phyloP scores from a whole-genome alignment of 106 monocot species.

The Apostasia shenzhenica region DNA sequence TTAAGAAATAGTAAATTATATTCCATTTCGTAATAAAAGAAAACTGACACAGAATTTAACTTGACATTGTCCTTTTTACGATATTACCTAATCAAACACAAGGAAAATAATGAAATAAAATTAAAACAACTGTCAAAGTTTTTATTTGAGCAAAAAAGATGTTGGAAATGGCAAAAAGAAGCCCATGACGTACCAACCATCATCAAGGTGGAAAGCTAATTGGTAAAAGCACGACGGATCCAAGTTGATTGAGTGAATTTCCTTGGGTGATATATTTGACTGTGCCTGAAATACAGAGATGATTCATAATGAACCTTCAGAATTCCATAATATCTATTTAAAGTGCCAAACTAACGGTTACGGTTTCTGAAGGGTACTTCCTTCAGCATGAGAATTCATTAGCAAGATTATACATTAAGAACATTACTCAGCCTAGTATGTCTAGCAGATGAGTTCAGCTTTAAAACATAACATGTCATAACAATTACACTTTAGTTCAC shows the following conservation, averaged over 20 bases:
- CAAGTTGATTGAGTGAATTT: constrained; percentile 69
- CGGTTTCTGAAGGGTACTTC: too few species aligned
- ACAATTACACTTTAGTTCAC: too few species aligned
- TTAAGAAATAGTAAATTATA: not conserved
- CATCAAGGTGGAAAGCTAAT: constrained; percentile 92
- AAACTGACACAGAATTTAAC: constrained; percentile 1
- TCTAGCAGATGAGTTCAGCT: too few species aligned
- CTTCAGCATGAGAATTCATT: too few species aligned
- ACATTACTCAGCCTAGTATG: too few species aligned
- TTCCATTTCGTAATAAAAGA: not conserved
- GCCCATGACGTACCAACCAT: constrained; percentile 73
- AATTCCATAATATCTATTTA: not conserved
- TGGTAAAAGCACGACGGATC: constrained; percentile 75
- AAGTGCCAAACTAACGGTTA: too few species aligned
- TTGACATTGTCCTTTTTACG: not conserved
- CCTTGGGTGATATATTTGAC: constrained; percentile 55
- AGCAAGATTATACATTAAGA: too few species aligned
- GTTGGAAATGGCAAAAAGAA: not conserved
- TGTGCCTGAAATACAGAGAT: constrained; percentile 59
- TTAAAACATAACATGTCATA: too few species aligned
- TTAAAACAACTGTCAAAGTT: not conserved
- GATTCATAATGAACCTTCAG: not conserved
- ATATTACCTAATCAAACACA: not conserved
- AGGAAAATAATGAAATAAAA: not conserved
- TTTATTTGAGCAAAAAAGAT: not conserved